phyloP scores from a whole-genome alignment of 805 yeast genomes.

The Barnettozyma sp. region DNA sequence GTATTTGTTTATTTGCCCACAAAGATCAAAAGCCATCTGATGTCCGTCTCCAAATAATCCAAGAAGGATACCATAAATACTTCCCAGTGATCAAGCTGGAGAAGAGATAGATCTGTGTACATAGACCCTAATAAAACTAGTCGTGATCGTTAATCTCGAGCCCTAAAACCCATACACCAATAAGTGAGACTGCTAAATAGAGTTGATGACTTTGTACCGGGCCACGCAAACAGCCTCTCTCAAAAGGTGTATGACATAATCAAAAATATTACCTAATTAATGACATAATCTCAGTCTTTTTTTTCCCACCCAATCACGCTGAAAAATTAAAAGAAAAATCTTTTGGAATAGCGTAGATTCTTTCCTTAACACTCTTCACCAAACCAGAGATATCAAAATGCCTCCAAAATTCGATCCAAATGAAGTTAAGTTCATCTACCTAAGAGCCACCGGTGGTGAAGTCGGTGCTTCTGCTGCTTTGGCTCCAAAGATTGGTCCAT shows the following conservation, averaged over 20 bases:
- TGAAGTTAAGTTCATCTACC: slow-evolving; percentile 97
- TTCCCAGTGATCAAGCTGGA: slow-evolving; percentile 36
- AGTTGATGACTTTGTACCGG: too few species aligned
- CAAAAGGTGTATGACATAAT: too few species aligned
- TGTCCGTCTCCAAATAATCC: slow-evolving; percentile 15
- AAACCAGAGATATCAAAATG: slow-evolving; percentile 40
- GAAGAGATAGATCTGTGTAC: too few species aligned
- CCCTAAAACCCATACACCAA: slow-evolving; percentile 7
- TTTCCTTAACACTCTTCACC: slow-evolving; percentile 2
- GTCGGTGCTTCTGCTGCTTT: slow-evolving; percentile 99
- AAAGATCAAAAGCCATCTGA: slow-evolving; percentile 4
- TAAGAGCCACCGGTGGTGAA: slow-evolving; percentile 99
- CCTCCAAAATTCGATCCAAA: slow-evolving; percentile 98
- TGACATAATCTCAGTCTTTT: slow-evolving; percentile 1
- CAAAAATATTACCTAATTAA: not conserved
- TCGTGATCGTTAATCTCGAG: not conserved
- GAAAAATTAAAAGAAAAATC: slow-evolving; percentile 7
- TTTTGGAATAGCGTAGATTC: not conserved
- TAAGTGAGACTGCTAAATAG: not conserved
- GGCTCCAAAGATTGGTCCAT: slow-evolving; percentile 99
- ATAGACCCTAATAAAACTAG: too few species aligned
- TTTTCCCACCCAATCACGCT: slow-evolving; percentile 2
- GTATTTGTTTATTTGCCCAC: slow-evolving; percentile 17
- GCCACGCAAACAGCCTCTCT: too few species aligned
- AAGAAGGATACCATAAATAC: slow-evolving; percentile 36